Base-by-base conservation (phyloP, 2,329 filamentous ascomycete genomes). In the Alternaria alternata region DNA sequence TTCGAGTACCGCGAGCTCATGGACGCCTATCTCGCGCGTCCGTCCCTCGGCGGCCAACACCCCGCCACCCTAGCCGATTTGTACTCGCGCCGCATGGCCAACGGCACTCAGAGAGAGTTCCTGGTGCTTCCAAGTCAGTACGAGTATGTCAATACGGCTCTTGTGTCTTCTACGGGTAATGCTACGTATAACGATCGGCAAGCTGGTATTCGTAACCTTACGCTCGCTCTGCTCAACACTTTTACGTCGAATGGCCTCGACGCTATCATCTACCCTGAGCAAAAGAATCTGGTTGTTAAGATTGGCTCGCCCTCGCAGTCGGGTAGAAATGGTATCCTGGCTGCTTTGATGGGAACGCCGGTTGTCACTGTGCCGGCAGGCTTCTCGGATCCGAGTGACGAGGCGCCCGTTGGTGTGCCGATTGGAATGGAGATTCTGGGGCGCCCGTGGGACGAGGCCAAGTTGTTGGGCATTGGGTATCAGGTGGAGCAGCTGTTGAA, bases 371-470 rank as follows among this genome's bases (percentile, higher is more conserved):
- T 87, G 1, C 86, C 85, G 0, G 80, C 79, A 1, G 85, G 85
- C 0, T 88, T 88, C 64, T 86, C 85, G 22, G 68, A 79, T 1
- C 66, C 79, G 1, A 84, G 77, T 1, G 68, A 74, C 0, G 81
- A 84, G 9, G 87, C 87, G 16, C 83, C 83, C 0, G 69, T 82
- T 32, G 88, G 88, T 2, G 81, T 90, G 5, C 88, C 88, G 0
- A 82, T 90, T 39, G 88, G 88, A 0, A 84, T 90, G 82, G 88
- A 90, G 76, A 84, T 90, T 22, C 69, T 90, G 58, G 87, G 88
- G 0, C 67, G 79, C 60, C 83, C 83, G 5, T 89, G 85, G 81
- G 81, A 75, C 3, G 88, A 90, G 66, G 78, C 78, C 39, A 81
- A 81, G 65, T 71, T 89, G 61, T 70, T 89, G 47, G 79, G 80